Conservation (phyloP, 257 asterid genomes). For the Capsicum pubescens region DNA sequence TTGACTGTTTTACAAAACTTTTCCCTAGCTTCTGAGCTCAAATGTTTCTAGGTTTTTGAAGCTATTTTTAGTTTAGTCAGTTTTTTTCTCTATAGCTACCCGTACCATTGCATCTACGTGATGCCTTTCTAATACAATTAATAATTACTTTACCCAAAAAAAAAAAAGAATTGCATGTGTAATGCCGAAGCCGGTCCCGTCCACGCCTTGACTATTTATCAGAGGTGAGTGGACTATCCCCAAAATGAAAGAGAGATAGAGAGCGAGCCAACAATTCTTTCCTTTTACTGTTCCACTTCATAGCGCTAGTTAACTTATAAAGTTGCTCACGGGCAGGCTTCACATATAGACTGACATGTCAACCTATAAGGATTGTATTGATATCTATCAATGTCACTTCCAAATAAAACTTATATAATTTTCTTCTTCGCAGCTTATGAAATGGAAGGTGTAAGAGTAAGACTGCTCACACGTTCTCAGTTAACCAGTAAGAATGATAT, state of each 20-base stretch:
- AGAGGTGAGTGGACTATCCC: neutral
- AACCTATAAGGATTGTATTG: neutral
- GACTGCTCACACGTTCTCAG: neutral
- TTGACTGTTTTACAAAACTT: too few relatives aligned
- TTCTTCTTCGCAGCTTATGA: neutral
- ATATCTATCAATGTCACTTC: neutral
- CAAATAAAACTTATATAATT: neutral
- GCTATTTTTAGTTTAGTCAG: too few relatives aligned
- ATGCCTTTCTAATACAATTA: too few relatives aligned
- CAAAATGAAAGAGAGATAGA: neutral
- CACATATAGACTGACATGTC: neutral
- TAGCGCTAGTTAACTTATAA: neutral
- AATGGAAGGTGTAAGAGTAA: conserved; percentile 9
- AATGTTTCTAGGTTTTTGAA: too few relatives aligned
- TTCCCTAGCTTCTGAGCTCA: too few relatives aligned
- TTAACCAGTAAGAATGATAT: neutral
- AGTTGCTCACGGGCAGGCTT: neutral
- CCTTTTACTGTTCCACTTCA: neutral
- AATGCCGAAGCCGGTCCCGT: neutral
- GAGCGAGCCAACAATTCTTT: neutral
- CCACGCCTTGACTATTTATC: neutral
- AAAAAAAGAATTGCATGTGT: neutral
- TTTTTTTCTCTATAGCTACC: too few relatives aligned
- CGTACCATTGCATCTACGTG: too few relatives aligned
- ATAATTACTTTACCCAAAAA: too few relatives aligned